phyloP scores from a whole-genome alignment of 208 protist species.

The Leishmania amazonensis region DNA sequence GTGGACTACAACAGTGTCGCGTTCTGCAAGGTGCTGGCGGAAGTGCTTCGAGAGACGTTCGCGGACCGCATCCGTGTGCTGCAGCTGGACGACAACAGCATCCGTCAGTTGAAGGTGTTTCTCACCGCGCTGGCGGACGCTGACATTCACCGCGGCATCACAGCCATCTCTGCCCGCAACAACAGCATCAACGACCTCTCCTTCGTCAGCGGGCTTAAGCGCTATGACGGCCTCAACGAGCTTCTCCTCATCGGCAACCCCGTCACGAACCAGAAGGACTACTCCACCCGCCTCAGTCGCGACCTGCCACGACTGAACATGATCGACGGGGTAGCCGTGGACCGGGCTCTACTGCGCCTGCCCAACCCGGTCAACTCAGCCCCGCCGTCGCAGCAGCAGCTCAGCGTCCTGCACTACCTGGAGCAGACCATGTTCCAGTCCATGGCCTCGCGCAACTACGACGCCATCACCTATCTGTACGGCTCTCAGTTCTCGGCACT shows the following conservation, averaged over 20 bases:
- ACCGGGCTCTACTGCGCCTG: slow-evolving; percentile 55
- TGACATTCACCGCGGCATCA: slow-evolving; percentile 68
- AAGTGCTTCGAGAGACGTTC: slow-evolving; percentile 71
- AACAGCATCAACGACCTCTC: slow-evolving; percentile 67
- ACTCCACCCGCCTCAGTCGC: slow-evolving; percentile 44
- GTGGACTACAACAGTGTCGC: slow-evolving; percentile 86
- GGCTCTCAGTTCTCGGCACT: slow-evolving; percentile 31
- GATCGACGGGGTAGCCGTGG: slow-evolving; percentile 60
- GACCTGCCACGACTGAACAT: slow-evolving; percentile 58
- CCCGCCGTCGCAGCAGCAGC: slow-evolving; percentile 28
- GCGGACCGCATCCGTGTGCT: slow-evolving; percentile 61
- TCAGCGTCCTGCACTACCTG: slow-evolving; percentile 34
- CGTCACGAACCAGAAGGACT: slow-evolving; percentile 38
- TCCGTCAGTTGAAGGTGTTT: slow-evolving; percentile 58
- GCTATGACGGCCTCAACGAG: slow-evolving; percentile 68
- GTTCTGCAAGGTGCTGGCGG: slow-evolving; percentile 75
- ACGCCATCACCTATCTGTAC: slow-evolving; percentile 27
- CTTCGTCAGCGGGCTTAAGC: slow-evolving; percentile 65
- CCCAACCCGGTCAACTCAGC: slow-evolving; percentile 69
- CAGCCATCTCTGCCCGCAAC: slow-evolving; percentile 65
- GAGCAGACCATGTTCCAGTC: slow-evolving; percentile 34
- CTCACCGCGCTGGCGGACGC: slow-evolving; percentile 64
- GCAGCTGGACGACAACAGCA: slow-evolving; percentile 71
- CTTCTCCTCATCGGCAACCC: slow-evolving; percentile 75
- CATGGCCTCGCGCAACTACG: slow-evolving; percentile 31